Evolutionary conservation across 306 rosid species (phyloP), one percentile per base, ranked within the genome.

Genomic region (Rubus idaeus): DNA sequence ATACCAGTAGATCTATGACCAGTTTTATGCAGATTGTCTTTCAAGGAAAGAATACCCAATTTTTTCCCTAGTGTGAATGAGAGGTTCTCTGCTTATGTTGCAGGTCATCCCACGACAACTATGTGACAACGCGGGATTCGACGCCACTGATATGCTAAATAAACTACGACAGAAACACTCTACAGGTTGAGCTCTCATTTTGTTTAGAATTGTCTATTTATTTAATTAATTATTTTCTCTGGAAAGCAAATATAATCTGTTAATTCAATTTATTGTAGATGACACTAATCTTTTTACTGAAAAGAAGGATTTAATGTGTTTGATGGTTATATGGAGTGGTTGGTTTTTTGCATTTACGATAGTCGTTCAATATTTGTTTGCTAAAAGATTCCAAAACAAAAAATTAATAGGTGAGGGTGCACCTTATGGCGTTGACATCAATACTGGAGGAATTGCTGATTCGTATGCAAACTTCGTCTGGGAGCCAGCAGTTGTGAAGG

Each of bases 401-500:
- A 66, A 4, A 70, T 55, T 39, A 52, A 58, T 68, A 96, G 99
- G 97, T 61, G 98, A 92, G 77, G 98, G 98, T 14, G 94, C 97
- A 64, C 96, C 88, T 12, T 92, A 76, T 79, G 99, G 99, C 30
- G 99, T 96, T 49, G 99, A 96, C 81, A 92, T 96, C 61, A 76
- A 79, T 83, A 92, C 99, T 21, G 99, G 99, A 75, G 99, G 99
- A 81, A 90, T 96, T 85, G 86, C 97, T 3, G 94, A 96, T 79
- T 92, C 99, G 10, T 91, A 83, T 85, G 92, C 97, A 37, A 96
- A 89, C 86, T 96, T 96, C 71, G 99, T 96, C 73, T 96, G 99
- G 99, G 99, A 96, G 87, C 99, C 99, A 35, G 91, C 99, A 12
- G 87, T 96, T 80, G 99, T 96, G 60, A 96, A 96, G 98, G 99